Evolutionary conservation across 2,329 filamentous ascomycete species (phyloP).

Genomic region (Clonostachys rhizophaga): DNA sequence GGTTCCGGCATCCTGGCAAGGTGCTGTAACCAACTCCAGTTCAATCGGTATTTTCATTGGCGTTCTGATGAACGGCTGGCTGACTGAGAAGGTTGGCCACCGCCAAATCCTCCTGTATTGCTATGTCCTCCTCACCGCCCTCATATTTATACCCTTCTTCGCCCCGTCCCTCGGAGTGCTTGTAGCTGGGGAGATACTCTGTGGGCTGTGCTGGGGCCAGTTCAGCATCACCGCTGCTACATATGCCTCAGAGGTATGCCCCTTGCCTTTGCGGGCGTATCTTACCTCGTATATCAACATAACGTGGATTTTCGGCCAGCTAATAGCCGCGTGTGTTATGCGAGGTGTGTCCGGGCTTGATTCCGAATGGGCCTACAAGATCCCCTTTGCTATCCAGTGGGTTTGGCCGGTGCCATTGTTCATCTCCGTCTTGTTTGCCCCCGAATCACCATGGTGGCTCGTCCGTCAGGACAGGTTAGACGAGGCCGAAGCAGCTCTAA

Average conservation of each 20-base stretch:
- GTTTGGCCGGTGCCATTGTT: conserved; percentile 31
- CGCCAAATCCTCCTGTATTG: conserved; percentile 19
- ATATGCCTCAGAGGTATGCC: conserved; percentile 36
- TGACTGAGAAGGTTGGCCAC: conserved; percentile 35
- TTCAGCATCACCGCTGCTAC: conserved; percentile 42
- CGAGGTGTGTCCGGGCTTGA: conserved; percentile 22
- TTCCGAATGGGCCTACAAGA: conserved; percentile 33
- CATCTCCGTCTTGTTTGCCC: conserved; percentile 26
- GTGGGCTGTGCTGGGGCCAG: conserved; percentile 38
- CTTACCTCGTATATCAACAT: conserved; percentile 31
- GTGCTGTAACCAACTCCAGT: conserved; percentile 36
- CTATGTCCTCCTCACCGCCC: conserved; percentile 18
- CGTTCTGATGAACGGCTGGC: conserved; percentile 33
- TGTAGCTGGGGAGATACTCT: conserved; percentile 36
- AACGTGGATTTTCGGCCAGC: conserved; percentile 25
- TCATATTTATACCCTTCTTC: conserved; percentile 26
- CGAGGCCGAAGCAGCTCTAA: conserved; percentile 27
- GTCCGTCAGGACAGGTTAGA: conserved; percentile 27
- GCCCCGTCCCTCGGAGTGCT: conserved; percentile 26
- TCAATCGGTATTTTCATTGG: conserved; percentile 39
- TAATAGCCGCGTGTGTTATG: conserved; percentile 30
- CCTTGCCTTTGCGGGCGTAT: conserved; percentile 41
- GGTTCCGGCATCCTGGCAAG: conserved; percentile 41
- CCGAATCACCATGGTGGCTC: conserved; percentile 38
- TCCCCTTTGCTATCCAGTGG: conserved; percentile 38